Evolutionary conservation across 2,329 filamentous ascomycete species (phyloP).

Genomic region (Aspergillus brasiliensis): DNA sequence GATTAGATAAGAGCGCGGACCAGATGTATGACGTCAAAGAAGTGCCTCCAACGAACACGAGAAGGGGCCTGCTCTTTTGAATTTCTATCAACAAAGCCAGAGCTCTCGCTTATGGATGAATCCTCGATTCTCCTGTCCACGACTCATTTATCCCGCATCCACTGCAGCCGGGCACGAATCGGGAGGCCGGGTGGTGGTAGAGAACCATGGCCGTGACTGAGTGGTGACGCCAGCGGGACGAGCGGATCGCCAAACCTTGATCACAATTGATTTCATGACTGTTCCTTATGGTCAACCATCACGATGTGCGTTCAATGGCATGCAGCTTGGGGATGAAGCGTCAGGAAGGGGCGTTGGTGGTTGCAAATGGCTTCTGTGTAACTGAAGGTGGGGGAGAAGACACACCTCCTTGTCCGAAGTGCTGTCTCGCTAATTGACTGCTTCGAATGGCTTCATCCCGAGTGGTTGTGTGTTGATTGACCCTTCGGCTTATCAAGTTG

Average conservation of each 20-base stretch:
- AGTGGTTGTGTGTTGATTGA: not conserved
- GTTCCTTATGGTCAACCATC: not conserved
- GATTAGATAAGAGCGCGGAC: not conserved
- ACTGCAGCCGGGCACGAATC: not conserved
- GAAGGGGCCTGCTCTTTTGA: not conserved
- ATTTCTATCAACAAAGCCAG: not conserved
- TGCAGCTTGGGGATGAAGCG: not conserved
- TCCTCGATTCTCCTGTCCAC: not conserved
- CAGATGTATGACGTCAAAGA: not conserved
- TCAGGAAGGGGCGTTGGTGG: not conserved
- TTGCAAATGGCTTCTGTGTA: not conserved
- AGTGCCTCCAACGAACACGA: not conserved
- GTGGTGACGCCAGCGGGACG: slow-evolving; percentile 10
- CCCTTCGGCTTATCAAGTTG: not conserved
- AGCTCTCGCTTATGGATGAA: not conserved
- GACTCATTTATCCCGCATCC: not conserved
- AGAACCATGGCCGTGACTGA: slow-evolving; percentile 5
- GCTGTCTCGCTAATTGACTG: not conserved
- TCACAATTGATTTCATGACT: slow-evolving; percentile 5
- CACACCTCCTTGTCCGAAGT: not conserved
- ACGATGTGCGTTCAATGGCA: not conserved
- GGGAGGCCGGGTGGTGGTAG: not conserved
- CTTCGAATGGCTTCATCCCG: not conserved
- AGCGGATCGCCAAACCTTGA: slow-evolving; percentile 6
- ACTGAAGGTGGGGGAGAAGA: not conserved